Evolutionary conservation across 305 asterid genomes (phyloP), one percentile per base, ranked within the genome.

Genomic region (Fraxinus latifolia): DNA sequence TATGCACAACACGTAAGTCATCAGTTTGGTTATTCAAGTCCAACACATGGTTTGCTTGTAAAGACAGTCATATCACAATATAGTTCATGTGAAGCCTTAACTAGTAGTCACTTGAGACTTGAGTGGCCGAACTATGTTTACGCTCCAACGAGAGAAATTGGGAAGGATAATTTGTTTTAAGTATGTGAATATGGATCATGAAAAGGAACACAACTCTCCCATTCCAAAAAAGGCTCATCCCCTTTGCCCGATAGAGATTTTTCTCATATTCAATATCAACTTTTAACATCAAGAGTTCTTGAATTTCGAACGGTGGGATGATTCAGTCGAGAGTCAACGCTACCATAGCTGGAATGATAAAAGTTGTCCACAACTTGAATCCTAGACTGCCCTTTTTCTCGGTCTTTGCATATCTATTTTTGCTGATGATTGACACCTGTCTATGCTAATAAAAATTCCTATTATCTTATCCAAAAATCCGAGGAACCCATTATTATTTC

Each of bases 341-440:
- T 79, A 71, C 68, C 78, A 65, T 76, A 73, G 77, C 71, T 60
- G 84, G 83, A 70, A 78, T 17, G 34, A 68, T 68, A 78, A 73
- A 87, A 83, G 42, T 33, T 83, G 76, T 74, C 76, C 50, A 77
- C 55, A 47, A 70, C 71, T 81, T 50, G 79, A 84, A 82, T 77
- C 79, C 73, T 37, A 19, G 55, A 65, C 60, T n/a, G 17, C 36
- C 65, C 80, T 14, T 53, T n/a, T 77, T 82, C 87, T 87, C 12
- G 88, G 77, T 79, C 47, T 85, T 71, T 7, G 75, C 2, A 42
- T 73, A 15, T 33, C 80, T 88, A 88, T 92, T 84, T 90, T 53
- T 87, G 94, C 92, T 90, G 96, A 90, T 92, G 87, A 92, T 92
- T 88, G 93, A 92, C 94, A 92, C 94, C 90, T 92, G 96, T 90